Evolutionary conservation across 345 rosid genomes (phyloP), one percentile per base, ranked within the genome.

Genomic region (Melastoma malabathricum): DNA sequence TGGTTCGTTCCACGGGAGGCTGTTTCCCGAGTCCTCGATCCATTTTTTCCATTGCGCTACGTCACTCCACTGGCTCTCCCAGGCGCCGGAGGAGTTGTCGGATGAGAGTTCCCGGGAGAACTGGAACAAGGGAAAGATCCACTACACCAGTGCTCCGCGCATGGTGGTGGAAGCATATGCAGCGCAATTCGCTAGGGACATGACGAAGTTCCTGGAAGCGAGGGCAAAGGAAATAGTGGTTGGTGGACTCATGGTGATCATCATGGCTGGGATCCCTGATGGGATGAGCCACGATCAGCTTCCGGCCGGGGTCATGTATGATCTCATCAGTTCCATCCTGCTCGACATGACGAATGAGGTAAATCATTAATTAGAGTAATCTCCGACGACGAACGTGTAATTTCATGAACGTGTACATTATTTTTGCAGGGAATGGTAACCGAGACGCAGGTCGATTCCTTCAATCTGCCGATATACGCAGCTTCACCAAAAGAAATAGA

Each of bases 281-380:
- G 69, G 62, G 9, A 62, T 68, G 71, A 56, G 66, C 18, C 65
- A 58, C 47, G 47, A 57, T 15, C 44, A 27, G 20, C 60, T 64
- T 17, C 44, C 76, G 2, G 71, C 62, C 52, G 71, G 84, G 38
- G 41, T 81, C 13, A 78, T 81, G 78, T 75, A 67, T 57, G 62
- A 59, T 44, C 63, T 64, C 18, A 66, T 82, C 68, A 72, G 68
- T 12, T 60, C 68, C 12, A 59, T 61, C 59, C 73, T 81, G 20
- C 47, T 71, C 45, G 80, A 78, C 34, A 67, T 81, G 74, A 75
- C 68, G 14, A 52, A 45, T 20, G 52, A 49, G 63, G 78, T 64
- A 25, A 43, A 56, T 19, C 43, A 29, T 31, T 18, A 18, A 48
- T 18, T 3, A 20, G 18, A 44, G 3, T 4, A 6, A 17, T 44